These are phyloP conservation scores for Lactarius deliciosus DNA, from an alignment of 768 basidiomycete genomes.

Conservation along the genomic window DNA sequence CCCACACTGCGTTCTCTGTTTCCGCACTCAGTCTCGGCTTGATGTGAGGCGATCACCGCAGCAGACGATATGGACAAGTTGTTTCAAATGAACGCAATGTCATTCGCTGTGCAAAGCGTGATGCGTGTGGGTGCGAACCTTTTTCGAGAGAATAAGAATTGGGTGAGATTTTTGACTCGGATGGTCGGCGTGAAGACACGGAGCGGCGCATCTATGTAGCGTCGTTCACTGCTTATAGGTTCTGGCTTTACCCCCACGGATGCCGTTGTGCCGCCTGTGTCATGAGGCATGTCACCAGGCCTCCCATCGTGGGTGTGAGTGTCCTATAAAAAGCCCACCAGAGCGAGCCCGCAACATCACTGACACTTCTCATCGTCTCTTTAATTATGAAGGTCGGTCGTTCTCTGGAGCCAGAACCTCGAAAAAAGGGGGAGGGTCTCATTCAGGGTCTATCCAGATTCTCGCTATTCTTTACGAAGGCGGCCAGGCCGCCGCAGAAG, in stretches of 20 bases:
- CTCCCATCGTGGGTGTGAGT: not conserved
- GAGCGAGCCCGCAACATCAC: not conserved
- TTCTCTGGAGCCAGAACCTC: not conserved
- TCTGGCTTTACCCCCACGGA: not conserved
- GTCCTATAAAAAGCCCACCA: slow-evolving; percentile 1
- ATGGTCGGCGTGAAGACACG: not conserved
- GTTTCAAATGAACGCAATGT: not conserved
- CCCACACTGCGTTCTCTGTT: not conserved
- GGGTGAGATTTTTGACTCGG: not conserved
- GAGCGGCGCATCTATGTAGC: not conserved
- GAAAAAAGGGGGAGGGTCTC: not conserved
- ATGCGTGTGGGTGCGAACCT: not conserved
- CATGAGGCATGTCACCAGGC: slow-evolving; percentile 10
- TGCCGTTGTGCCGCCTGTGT: slow-evolving; percentile 1
- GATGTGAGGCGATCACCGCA: not conserved
- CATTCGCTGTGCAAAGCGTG: not conserved
- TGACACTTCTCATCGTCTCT: not conserved
- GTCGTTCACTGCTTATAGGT: not conserved
- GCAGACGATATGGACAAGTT: not conserved
- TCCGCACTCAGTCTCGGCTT: not conserved
- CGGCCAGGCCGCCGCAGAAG: slow-evolving; percentile 59
- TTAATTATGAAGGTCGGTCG: slow-evolving; percentile 2
- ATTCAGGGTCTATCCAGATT: slow-evolving; percentile 43
- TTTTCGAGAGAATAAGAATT: not conserved
- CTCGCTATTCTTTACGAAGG: slow-evolving; percentile 76